Conservation (phyloP, 176 grass and related monocot species). For the Oryza longistaminata region DNA sequence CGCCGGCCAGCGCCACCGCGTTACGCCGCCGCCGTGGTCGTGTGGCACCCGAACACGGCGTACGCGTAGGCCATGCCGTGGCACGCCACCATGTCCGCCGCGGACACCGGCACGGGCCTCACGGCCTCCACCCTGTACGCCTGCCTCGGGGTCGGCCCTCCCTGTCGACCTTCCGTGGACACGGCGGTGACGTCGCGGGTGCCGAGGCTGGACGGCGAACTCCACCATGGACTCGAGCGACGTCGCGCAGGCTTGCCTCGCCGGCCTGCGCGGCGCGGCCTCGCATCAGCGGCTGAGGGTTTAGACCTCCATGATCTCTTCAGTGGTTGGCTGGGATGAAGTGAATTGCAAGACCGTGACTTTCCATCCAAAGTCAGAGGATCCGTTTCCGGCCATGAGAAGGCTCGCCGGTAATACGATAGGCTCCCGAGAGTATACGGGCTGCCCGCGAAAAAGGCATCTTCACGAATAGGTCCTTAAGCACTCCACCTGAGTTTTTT, state of each 20-base stretch:
- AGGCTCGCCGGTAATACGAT: too few relatives aligned
- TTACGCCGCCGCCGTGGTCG: conserved; percentile 34
- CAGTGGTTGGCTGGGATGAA: too few relatives aligned
- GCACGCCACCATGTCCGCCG: conserved; percentile 41
- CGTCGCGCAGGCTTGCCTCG: conserved; percentile 41
- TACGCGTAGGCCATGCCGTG: conserved; percentile 44
- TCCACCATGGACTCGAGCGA: conserved; percentile 58
- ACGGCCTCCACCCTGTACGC: conserved; percentile 29
- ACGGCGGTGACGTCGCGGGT: conserved; percentile 9
- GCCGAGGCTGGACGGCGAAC: conserved; percentile 37
- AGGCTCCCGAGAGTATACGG: too few relatives aligned
- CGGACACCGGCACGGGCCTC: conserved; percentile 10
- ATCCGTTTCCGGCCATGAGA: too few relatives aligned
- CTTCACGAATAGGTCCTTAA: too few relatives aligned
- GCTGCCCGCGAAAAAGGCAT: too few relatives aligned
- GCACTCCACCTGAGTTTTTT: too few relatives aligned
- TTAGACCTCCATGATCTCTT: too few relatives aligned
- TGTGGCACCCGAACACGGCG: conserved; percentile 52
- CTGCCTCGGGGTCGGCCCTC: conserved; percentile 17
- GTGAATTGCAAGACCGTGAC: too few relatives aligned
- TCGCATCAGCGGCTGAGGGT: too few relatives aligned
- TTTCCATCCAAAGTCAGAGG: too few relatives aligned
- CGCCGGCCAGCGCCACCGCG: conserved; percentile 22
- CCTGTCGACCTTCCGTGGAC: conserved; percentile 31
- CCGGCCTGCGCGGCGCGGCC: neutral